Evolutionary conservation across 1,139 yeast species (phyloP).

Genomic region (Schizosaccharomyces versatilis): DNA sequence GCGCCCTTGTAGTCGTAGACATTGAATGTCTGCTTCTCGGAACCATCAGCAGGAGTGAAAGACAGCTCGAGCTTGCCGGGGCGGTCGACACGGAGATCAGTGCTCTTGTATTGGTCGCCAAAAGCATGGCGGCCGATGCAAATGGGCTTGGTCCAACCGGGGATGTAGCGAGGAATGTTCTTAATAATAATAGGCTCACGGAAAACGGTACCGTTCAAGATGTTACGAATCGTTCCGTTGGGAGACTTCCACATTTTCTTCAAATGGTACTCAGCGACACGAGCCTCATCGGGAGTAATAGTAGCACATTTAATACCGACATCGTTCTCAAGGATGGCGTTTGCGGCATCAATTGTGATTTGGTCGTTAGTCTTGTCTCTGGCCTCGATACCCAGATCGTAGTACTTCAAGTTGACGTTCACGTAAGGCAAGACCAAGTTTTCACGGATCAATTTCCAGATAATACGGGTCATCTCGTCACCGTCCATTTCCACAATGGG

Average conservation of each 20-base stretch:
- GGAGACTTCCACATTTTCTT: slow-evolving; percentile 96
- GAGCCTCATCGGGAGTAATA: slow-evolving; percentile 92
- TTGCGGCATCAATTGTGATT: slow-evolving; percentile 74
- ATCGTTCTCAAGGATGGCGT: slow-evolving; percentile 68
- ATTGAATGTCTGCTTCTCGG: slow-evolving; percentile 32
- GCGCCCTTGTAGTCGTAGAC: slow-evolving; percentile 49
- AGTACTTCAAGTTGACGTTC: slow-evolving; percentile 74
- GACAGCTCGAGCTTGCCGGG: slow-evolving; percentile 64
- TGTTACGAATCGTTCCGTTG: slow-evolving; percentile 86
- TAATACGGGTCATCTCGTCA: slow-evolving; percentile 85
- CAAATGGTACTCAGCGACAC: slow-evolving; percentile 71
- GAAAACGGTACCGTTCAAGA: slow-evolving; percentile 87
- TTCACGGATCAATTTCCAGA: slow-evolving; percentile 69
- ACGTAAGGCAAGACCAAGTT: slow-evolving; percentile 57
- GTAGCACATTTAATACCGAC: slow-evolving; percentile 96
- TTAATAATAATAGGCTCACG: slow-evolving; percentile 89
- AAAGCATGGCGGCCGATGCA: slow-evolving; percentile 93
- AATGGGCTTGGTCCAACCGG: slow-evolving; percentile 87
- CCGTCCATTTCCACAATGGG: slow-evolving; percentile 95
- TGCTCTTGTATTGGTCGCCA: slow-evolving; percentile 92
- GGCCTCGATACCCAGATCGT: slow-evolving; percentile 65
- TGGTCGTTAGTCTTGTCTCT: slow-evolving; percentile 75
- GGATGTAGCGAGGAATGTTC: slow-evolving; percentile 68
- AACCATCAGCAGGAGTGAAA: slow-evolving; percentile 51
- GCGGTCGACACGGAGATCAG: slow-evolving; percentile 55